Conservation (phyloP, 371 early-diverging fungal species). For the Rhizopus stolonifer region DNA sequence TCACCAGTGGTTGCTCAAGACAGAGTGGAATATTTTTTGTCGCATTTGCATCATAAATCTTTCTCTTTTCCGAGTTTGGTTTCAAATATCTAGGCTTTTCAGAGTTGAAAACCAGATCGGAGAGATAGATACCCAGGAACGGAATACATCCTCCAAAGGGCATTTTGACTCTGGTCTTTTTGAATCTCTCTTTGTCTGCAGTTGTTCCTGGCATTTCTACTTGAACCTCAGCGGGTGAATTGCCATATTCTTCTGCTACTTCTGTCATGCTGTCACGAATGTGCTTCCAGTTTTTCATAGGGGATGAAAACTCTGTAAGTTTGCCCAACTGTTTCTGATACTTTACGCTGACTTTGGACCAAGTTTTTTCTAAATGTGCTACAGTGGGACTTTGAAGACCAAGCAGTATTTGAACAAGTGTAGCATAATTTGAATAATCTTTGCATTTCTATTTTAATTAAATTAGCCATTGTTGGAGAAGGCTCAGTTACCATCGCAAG, state of each 20-base stretch:
- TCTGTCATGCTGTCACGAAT: constrained; percentile 64
- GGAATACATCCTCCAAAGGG: constrained; percentile 61
- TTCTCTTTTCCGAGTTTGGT: constrained; percentile 29
- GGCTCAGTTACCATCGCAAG: constrained; percentile 56
- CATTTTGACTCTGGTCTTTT: constrained; percentile 33
- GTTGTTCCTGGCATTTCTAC: constrained; percentile 42
- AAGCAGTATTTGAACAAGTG: constrained; percentile 61
- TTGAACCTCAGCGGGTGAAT: constrained; percentile 39
- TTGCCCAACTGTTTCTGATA: constrained; percentile 55
- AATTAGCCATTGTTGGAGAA: not conserved
- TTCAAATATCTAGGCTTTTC: constrained; percentile 60
- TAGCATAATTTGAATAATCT: constrained; percentile 64
- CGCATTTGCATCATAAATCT: constrained; percentile 25
- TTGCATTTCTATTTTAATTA: constrained; percentile 53
- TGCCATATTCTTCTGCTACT: constrained; percentile 60
- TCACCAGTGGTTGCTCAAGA: constrained; percentile 53
- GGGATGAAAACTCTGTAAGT: constrained; percentile 57
- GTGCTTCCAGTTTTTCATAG: constrained; percentile 65
- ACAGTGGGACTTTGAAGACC: constrained; percentile 66
- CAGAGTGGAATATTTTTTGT: constrained; percentile 19
- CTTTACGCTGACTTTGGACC: constrained; percentile 54
- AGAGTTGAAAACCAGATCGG: constrained; percentile 66
- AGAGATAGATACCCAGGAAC: constrained; percentile 63
- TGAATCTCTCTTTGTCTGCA: constrained; percentile 21
- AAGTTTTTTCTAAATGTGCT: constrained; percentile 58